Base-by-base conservation (phyloP, 2,329 filamentous ascomycete species). In the Pyricularia sp. region DNA sequence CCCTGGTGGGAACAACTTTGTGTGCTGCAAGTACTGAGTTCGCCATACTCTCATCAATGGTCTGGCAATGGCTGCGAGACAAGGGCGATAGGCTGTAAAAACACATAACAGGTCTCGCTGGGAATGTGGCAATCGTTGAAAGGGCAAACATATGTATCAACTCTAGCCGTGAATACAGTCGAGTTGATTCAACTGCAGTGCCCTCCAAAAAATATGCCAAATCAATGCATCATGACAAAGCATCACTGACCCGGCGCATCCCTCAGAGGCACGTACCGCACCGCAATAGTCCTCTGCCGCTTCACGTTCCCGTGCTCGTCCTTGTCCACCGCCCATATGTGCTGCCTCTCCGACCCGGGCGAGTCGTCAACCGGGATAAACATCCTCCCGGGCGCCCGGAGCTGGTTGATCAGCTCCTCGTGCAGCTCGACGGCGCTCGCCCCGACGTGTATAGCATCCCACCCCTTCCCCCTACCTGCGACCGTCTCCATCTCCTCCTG, bases 381-480 rank as follows among this genome's bases (percentile, higher is more conserved):
- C 76, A 94, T 81, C 68, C 89, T 81, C 0, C 94, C 94, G 0
- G 93, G 93, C 2, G 83, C 78, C 68, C 85, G 86, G 69, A 99
- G 77, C 78, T 97, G 94, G 33, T 87, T 83, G 60, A 96, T 76
- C 68, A 97, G 76, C 66, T 84, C 82, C 22, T 83, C 73, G 73
- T 96, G 93, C 65, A 96, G 77, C 71, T 86, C 83, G 28, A 78
- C 82, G 0, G 93, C 93, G 8, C 91, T 90, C 0, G 94, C 94
- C 0, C 94, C 94, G 2, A 97, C 94, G 73, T 97, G 94, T 66
- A 99, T 97, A 2, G 90, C 93, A 80, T 97, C 91, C 81, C 93
- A 99, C 0, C 86, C 82, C 33, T 75, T 76, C 67, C 77, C 80
- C 13, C 79, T 76, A 65, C 79, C 79, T 6, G 79, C 80, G 60